phyloP scores from a whole-genome alignment of 2,329 filamentous ascomycete genomes.

The Bipolaris sorokiniana region DNA sequence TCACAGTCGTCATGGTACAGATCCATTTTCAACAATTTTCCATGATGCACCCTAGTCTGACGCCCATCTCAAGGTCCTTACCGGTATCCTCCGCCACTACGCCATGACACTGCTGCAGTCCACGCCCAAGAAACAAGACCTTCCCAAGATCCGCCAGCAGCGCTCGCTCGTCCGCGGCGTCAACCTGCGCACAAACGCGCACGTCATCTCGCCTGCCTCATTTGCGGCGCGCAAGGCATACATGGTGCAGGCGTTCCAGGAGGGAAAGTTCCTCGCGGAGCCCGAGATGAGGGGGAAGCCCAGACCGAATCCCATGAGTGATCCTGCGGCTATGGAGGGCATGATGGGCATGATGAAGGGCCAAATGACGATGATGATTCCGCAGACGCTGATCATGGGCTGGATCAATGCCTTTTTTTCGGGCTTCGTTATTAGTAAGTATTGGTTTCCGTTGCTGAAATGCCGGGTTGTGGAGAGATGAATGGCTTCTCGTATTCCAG shows the following conservation, averaged over 20 bases:
- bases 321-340: slow-evolving; percentile 96
- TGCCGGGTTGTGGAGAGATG: too few relatives aligned
- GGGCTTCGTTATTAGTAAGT: slow-evolving; percentile 92
- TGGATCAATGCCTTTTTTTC: slow-evolving; percentile 99
- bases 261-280: slow-evolving; percentile 86
- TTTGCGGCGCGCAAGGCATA: slow-evolving; percentile 83
- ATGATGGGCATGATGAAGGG: slow-evolving; percentile 99
- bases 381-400: slow-evolving; percentile 98
- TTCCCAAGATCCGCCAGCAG: slow-evolving; percentile 81
- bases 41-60: slow-evolving; percentile 14
- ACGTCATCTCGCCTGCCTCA: slow-evolving; percentile 75
- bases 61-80: slow-evolving; percentile 69
- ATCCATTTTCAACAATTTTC: not conserved
- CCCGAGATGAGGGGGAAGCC: slow-evolving; percentile 85
- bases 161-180: slow-evolving; percentile 81
- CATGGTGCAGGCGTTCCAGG: slow-evolving; percentile 80
- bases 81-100: slow-evolving; percentile 94
- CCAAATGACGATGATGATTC: slow-evolving; percentile 99
- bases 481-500: too few relatives aligned
- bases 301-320: slow-evolving; percentile 90
- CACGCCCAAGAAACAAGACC: slow-evolving; percentile 80
- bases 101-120: slow-evolving; percentile 88
- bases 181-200: slow-evolving; percentile 81
- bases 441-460: not conserved
- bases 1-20: slow-evolving; percentile 91